Evolutionary conservation across 305 asterid genomes (phyloP), one percentile per base, ranked within the genome.

Genomic region (Vinca major): DNA sequence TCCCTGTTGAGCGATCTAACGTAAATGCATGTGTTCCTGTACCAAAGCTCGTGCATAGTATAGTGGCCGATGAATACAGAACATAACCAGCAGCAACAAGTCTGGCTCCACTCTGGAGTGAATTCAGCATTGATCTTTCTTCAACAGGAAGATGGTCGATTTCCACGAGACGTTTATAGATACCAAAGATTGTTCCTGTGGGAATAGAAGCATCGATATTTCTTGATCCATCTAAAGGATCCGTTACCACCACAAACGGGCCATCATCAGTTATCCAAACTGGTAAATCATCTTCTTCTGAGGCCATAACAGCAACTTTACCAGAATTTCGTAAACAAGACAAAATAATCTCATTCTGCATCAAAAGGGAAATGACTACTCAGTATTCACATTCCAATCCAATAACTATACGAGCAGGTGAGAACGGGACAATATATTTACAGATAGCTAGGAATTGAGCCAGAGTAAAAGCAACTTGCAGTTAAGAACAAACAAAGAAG

Each of bases 161-260:
- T 72, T 89, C 96, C 66, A 45, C 70, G 2, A 92, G 96, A 40
- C 88, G 89, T 55, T 63, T 80, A 60, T 92, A 92, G 73, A 92
- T 70, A 66, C 98, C 98, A 11, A 92, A 89, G 71, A 92, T 92
- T 20, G 96, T 86, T 51, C 98, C 98, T 3, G 96, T 92, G n/a
- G 98, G 96, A 80, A 92, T 89, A 8, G 96, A 92, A 44, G 98
- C 98, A 70, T 88, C 98, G 16, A 92, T 92, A 53, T 92, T 92
- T 48, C 98, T 76, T 21, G 96, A 92, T 43, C 98, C 98, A 75
- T 92, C 98, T 2, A 92, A 73, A 64, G 98, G 96, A 68, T 92
- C 98, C 57, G 84, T 74, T 26, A 89, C 98, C 54, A 91, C 96
- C 65, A 88, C 96, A 71, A 84, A 92, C 0, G 92, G 96, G 61